Evolutionary conservation across 345 rosid genomes (phyloP).

Genomic region (Kandelia obovata): DNA sequence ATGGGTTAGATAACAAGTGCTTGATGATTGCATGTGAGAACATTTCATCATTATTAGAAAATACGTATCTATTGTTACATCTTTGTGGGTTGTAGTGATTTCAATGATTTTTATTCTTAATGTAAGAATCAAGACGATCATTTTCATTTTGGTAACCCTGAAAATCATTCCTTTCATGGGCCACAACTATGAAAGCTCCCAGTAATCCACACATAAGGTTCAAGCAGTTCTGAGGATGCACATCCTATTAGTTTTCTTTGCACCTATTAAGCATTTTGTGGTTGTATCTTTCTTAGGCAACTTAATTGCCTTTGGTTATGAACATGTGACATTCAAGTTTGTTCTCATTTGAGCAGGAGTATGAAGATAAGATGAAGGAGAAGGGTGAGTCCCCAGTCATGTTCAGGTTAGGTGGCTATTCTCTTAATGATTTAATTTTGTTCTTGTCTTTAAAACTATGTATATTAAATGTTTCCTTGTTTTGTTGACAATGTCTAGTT

Average conservation of each 20-base stretch:
- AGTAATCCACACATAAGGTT: too few relatives aligned
- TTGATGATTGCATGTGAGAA: not conserved
- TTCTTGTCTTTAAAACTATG: conserved; percentile 6
- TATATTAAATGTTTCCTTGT: conserved; percentile 12
- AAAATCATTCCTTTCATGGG: too few relatives aligned
- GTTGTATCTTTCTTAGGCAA: not conserved
- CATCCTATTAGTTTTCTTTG: too few relatives aligned
- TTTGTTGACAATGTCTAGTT: conserved; percentile 25
- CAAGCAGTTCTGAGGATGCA: too few relatives aligned
- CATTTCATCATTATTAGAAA: too few relatives aligned
- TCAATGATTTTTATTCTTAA: too few relatives aligned
- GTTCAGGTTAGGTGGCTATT: conserved; percentile 62
- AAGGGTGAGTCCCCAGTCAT: conserved; percentile 94
- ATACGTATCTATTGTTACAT: too few relatives aligned
- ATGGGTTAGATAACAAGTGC: not conserved
- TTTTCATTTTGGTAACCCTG: too few relatives aligned
- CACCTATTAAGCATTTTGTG: too few relatives aligned
- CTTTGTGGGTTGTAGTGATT: too few relatives aligned
- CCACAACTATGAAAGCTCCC: too few relatives aligned
- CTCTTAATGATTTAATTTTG: conserved; percentile 8
- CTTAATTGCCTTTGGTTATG: not conserved
- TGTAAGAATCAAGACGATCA: too few relatives aligned
- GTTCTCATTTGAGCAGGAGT: conserved; percentile 47
- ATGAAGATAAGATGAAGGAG: conserved; percentile 89
- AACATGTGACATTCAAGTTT: not conserved